phyloP scores from a whole-genome alignment of 225 moss, liverwort and hornwort species.

The Ulota crispa region DNA sequence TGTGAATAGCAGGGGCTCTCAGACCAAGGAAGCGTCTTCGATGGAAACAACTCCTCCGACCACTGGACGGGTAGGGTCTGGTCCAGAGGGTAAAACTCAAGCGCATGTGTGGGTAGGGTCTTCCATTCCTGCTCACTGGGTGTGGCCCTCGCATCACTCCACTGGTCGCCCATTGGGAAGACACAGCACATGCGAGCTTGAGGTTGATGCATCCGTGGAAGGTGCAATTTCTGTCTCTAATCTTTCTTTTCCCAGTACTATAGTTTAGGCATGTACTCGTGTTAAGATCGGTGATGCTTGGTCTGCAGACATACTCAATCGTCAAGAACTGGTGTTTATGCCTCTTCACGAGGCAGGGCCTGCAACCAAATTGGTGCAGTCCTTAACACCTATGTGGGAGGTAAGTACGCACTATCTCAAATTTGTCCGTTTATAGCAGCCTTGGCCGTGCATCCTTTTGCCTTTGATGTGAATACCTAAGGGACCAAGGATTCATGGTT shows the following conservation, averaged over 20 bases:
- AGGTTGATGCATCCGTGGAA: slow-evolving; percentile 84
- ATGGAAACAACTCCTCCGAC: slow-evolving; percentile 42
- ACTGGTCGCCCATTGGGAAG: slow-evolving; percentile 58
- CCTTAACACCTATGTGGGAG: slow-evolving; percentile 96
- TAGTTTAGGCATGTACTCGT: neutral
- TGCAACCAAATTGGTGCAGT: slow-evolving; percentile 90
- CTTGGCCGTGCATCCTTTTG: slow-evolving; percentile 1
- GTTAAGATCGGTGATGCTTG: neutral
- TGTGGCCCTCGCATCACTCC: slow-evolving; percentile 68
- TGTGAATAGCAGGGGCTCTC: slow-evolving; percentile 7
- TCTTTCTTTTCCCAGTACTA: slow-evolving; percentile 1
- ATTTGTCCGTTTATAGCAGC: neutral
- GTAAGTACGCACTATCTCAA: slow-evolving; percentile 39
- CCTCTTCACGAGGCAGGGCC: slow-evolving; percentile 82
- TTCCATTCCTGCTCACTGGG: slow-evolving; percentile 78
- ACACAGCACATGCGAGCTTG: slow-evolving; percentile 95
- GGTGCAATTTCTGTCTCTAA: slow-evolving; percentile 43
- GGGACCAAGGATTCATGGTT: neutral
- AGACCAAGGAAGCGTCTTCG: slow-evolving; percentile 27
- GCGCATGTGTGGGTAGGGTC: slow-evolving; percentile 63
- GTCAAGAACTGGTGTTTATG: slow-evolving; percentile 73
- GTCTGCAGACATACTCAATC: slow-evolving; percentile 81
- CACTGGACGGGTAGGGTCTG: slow-evolving; percentile 33
- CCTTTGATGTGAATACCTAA: neutral
- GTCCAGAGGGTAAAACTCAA: slow-evolving; percentile 40